phyloP scores from a whole-genome alignment of 2,329 filamentous ascomycete genomes.

The Colletotrichum sp. region DNA sequence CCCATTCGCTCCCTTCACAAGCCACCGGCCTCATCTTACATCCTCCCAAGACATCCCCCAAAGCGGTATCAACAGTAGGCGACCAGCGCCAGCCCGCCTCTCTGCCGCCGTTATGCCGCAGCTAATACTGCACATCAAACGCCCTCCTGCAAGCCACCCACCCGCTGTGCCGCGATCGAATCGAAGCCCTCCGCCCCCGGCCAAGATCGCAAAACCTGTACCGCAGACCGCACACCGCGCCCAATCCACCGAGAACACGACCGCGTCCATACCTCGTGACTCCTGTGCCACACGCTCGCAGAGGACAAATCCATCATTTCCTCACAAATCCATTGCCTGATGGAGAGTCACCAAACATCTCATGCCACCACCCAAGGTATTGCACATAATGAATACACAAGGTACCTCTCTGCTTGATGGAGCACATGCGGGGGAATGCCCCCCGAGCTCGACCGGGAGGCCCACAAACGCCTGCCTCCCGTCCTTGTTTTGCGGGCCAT shows the following conservation, averaged over 20 bases:
- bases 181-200: not conserved
- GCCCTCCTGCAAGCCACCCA: not conserved
- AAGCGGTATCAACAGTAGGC: not conserved
- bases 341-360: not conserved
- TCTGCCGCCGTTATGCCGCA: not conserved
- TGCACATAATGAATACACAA: not conserved
- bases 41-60: not conserved
- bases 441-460: constrained; percentile 3
- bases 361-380: not conserved
- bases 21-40: constrained; percentile 12
- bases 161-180: not conserved
- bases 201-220: not conserved
- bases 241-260: not conserved
- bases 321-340: not conserved
- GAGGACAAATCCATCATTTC: not conserved
- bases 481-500: constrained; percentile 18
- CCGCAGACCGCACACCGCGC: not conserved
- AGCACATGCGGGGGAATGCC: not conserved
- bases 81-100: too few relatives aligned
- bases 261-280: not conserved
- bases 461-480: not conserved
- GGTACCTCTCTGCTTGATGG: not conserved
- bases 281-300: not conserved
- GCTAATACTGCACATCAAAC: not conserved
- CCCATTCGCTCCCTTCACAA: not conserved